Evolutionary conservation across 108 stramenopile species (phyloP), one percentile per base, ranked within the genome.

Genomic region (Nitzschia inconspicua): DNA sequence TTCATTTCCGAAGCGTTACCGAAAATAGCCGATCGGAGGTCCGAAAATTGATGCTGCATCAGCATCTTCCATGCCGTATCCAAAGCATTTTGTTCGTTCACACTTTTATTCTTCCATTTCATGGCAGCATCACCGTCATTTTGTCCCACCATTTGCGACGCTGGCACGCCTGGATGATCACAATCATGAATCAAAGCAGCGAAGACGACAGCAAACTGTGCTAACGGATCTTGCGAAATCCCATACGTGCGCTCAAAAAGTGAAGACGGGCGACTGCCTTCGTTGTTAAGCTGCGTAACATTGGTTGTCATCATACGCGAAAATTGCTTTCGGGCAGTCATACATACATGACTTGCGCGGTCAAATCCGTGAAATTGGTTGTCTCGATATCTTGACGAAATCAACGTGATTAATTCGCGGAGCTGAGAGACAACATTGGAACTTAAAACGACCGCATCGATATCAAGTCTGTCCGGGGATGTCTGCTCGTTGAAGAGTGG

Each of bases 81-180:
- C n/a, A 70, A 34, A 22, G 70, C 58, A 28, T 65, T 35, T 39
- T 76, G 70, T 50, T 76, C 65, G 6, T 31, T 31, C 16, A 76
- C 53, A 36, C 75, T 49, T 4, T 41, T 40, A 37, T 62, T 72
- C 27, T 72, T 65, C 35, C 56, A 72, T 35, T 57, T 29, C n/a
- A n/a, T n/a, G 18, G 23, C 55, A 10, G 70, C 70, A 20, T 72
- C 29, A 18, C 48, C 57, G 44, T 44, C 28, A 5, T 53, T 27
- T 32, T 76, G 70, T 20, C 47, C 36, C 20, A 65, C 75, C 27
- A 70, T 70, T 26, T 64, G 70, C 18, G 64, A 36, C 55, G 66
- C 67, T 26, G 75, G 66, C 3, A 76, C 69, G 19, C 75, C 75
- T 42, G 51, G 39, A 28, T 76, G 75, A 40, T 76, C 75, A 19